Conservation (phyloP, 495 filamentous ascomycete species). For the Polyplosphaeria fusca region DNA sequence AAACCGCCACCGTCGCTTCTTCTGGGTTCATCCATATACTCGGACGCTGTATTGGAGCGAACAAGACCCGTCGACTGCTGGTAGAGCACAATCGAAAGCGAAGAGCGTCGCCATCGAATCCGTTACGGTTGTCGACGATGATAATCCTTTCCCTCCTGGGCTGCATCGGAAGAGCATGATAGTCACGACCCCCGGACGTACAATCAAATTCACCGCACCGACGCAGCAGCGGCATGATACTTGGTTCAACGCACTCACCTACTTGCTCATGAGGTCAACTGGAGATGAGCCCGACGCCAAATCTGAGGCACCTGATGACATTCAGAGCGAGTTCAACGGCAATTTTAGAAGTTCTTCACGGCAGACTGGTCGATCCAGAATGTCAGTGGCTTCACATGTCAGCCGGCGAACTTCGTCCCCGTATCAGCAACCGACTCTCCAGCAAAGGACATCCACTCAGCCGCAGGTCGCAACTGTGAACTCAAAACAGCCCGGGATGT, state of each 20-base stretch:
- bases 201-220: slow-evolving; percentile 87
- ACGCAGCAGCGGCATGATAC: slow-evolving; percentile 94
- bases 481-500: slow-evolving; percentile 28
- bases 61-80: slow-evolving; percentile 74
- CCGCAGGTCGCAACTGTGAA: slow-evolving; percentile 12
- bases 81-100: slow-evolving; percentile 73
- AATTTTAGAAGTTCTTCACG: slow-evolving; percentile 55
- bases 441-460: slow-evolving; percentile 3
- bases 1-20: slow-evolving; percentile 88
- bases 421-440: slow-evolving; percentile 46
- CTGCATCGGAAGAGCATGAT: slow-evolving; percentile 90
- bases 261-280: slow-evolving; percentile 75
- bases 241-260: slow-evolving; percentile 97
- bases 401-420: slow-evolving; percentile 61
- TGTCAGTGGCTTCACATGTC: slow-evolving; percentile 79
- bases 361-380: slow-evolving; percentile 54
- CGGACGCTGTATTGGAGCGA: slow-evolving; percentile 96
- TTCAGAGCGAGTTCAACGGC: slow-evolving; percentile 89
- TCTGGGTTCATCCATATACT: slow-evolving; percentile 99
- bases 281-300: slow-evolving; percentile 49
- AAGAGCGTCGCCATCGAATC: slow-evolving; percentile 95
- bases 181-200: slow-evolving; percentile 82
- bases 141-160: slow-evolving; percentile 92
- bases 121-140: slow-evolving; percentile 89
- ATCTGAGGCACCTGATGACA: slow-evolving; percentile 54